These are phyloP conservation scores for Fusarium fracticaudum DNA, from an alignment of 2,329 filamentous ascomycete species.

Conservation along the genomic window DNA sequence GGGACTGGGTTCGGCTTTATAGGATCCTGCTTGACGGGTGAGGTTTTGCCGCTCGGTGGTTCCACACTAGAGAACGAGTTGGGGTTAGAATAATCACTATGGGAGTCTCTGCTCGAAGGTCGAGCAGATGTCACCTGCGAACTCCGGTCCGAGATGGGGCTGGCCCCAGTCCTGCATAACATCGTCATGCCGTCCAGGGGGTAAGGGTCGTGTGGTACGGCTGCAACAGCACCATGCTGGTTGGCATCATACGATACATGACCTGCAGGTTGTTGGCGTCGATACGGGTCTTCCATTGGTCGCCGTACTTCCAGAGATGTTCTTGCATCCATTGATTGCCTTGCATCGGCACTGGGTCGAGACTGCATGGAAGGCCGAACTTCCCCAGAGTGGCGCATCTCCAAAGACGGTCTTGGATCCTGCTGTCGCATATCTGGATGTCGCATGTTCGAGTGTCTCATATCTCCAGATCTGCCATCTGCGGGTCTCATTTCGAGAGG, in stretches of 20 bases:
- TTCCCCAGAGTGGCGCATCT: slow-evolving; percentile 32
- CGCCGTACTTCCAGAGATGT: slow-evolving; percentile 39
- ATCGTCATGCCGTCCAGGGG: slow-evolving; percentile 97
- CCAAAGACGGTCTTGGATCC: slow-evolving; percentile 27
- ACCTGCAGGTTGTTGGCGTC: slow-evolving; percentile 28
- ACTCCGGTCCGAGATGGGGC: slow-evolving; percentile 65
- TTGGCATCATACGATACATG: slow-evolving; percentile 54
- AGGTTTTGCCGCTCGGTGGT: slow-evolving; percentile 76
- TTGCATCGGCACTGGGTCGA: slow-evolving; percentile 24
- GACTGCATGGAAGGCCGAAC: slow-evolving; percentile 25
- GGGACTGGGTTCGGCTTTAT: slow-evolving; percentile 13
- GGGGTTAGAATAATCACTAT: slow-evolving; percentile 89
- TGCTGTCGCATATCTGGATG: slow-evolving; percentile 23
- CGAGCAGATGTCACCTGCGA: slow-evolving; percentile 68
- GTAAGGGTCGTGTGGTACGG: slow-evolving; percentile 91
- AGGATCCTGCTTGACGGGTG: slow-evolving; percentile 74
- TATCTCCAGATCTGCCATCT: slow-evolving; percentile 14
- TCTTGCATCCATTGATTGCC: slow-evolving; percentile 24
- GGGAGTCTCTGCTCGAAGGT: slow-evolving; percentile 85
- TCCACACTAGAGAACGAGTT: slow-evolving; percentile 91
- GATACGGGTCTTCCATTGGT: slow-evolving; percentile 40
- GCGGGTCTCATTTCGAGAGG: slow-evolving; percentile 14
- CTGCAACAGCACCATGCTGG: slow-evolving; percentile 69
- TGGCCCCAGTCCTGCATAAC: slow-evolving; percentile 84
- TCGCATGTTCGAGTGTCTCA: slow-evolving; percentile 11